A percentile compares a stretch with the other conserved stretches of the same genome.
phyloP scores from a whole-genome alignment of 495 filamentous ascomycete genomes.

The Evansstolkia leycettana region DNA sequence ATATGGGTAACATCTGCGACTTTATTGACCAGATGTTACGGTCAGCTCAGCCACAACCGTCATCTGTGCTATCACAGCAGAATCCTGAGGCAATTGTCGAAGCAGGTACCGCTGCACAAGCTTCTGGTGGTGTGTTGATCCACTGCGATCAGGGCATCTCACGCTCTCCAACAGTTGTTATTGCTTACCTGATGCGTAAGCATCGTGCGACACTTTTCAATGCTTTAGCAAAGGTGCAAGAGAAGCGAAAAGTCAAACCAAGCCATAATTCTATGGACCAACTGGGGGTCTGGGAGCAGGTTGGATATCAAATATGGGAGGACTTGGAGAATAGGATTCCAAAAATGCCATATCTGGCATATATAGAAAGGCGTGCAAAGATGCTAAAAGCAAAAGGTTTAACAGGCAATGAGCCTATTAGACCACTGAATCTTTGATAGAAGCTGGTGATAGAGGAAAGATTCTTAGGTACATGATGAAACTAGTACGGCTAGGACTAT shows the following conservation, averaged over 20 bases:
- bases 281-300: slow-evolving; percentile 17
- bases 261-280: slow-evolving; percentile 14
- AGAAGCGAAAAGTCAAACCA: slow-evolving; percentile 13
- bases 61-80: slow-evolving; percentile 8
- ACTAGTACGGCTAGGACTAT: too few relatives aligned
- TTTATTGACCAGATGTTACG: slow-evolving; percentile 25
- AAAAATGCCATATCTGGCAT: slow-evolving; percentile 16
- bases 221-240: slow-evolving; percentile 5
- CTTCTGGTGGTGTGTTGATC: slow-evolving; percentile 15
- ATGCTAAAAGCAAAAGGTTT: slow-evolving; percentile 11
- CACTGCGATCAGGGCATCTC: slow-evolving; percentile 26
- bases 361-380: slow-evolving; percentile 13
- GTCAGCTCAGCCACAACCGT: slow-evolving; percentile 7
- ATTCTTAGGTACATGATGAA: too few relatives aligned
- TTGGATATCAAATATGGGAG: slow-evolving; percentile 23
- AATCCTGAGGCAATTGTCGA: slow-evolving; percentile 6
- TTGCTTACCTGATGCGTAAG: slow-evolving; percentile 23
- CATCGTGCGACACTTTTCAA: slow-evolving; percentile 1
- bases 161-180: slow-evolving; percentile 21
- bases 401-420: slow-evolving; percentile 18
- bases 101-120: slow-evolving; percentile 1
- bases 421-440: slow-evolving; percentile 4
- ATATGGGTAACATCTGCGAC: slow-evolving; percentile 18
- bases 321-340: slow-evolving; percentile 14
- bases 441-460: too few relatives aligned